phyloP scores from a whole-genome alignment of 1,284 basidiomycete genomes.

The Ceratobasidium sp. region DNA sequence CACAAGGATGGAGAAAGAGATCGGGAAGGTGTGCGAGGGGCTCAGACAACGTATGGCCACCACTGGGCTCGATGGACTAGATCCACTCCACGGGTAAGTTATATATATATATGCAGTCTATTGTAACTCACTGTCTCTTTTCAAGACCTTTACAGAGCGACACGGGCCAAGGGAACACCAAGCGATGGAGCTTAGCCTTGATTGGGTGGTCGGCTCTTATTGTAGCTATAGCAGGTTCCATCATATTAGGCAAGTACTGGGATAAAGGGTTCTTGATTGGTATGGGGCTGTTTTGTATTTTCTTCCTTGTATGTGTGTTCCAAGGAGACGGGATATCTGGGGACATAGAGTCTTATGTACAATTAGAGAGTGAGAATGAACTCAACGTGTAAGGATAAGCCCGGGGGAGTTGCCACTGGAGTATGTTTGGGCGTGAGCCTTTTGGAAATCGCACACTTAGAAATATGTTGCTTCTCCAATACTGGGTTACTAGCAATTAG shows the following conservation, averaged over 20 bases:
- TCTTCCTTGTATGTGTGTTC: slow-evolving; percentile 22
- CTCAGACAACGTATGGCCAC: slow-evolving; percentile 17
- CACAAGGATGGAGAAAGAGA: slow-evolving; percentile 33
- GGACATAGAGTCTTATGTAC: slow-evolving; percentile 31
- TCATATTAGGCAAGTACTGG: slow-evolving; percentile 22
- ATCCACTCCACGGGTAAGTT: slow-evolving; percentile 24
- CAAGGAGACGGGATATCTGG: slow-evolving; percentile 32
- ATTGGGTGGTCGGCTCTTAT: not conserved
- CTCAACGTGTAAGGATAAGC: slow-evolving; percentile 8
- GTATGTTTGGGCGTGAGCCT: too few species aligned
- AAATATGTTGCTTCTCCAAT: too few species aligned
- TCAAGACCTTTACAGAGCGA: too few species aligned
- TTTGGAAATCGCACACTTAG: too few species aligned
- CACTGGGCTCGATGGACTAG: not conserved
- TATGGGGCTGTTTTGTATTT: slow-evolving; percentile 6
- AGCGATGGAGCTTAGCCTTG: too few species aligned
- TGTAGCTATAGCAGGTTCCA: slow-evolving; percentile 16
- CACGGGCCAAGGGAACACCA: too few species aligned
- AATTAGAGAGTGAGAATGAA: slow-evolving; percentile 18
- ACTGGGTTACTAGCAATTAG: too few species aligned
- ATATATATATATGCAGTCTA: not conserved
- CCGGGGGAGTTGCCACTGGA: too few species aligned
- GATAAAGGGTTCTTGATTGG: slow-evolving; percentile 23
- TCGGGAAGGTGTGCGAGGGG: slow-evolving; percentile 15
- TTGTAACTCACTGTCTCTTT: too few species aligned